Evolutionary conservation across 192 early-diverging fungal genomes (phyloP).

Genomic region (Linnemannia exigua): DNA sequence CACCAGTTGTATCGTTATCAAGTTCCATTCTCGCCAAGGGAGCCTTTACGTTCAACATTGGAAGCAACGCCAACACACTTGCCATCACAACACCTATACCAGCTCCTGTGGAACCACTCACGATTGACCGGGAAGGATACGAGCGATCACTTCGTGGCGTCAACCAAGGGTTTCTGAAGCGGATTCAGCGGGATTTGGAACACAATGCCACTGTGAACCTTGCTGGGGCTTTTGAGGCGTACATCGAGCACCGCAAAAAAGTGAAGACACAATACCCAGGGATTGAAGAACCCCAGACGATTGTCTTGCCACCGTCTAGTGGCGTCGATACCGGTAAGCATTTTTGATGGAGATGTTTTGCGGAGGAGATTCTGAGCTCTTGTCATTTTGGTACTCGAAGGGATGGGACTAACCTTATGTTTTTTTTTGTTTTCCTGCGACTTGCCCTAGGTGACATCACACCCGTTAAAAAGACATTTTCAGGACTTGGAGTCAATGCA

Average conservation of each 20-base stretch:
- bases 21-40: slow-evolving; percentile 8
- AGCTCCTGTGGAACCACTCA: not conserved
- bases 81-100: not conserved
- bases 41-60: slow-evolving; percentile 42
- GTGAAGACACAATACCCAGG: slow-evolving; percentile 15
- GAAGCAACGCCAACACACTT: slow-evolving; percentile 26
- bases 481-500: not conserved
- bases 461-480: not conserved
- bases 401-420: not conserved
- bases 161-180: slow-evolving; percentile 35
- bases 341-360: too few species aligned
- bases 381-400: not conserved
- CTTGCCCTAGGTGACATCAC: not conserved
- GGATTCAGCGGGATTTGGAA: slow-evolving; percentile 35
- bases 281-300: slow-evolving; percentile 25
- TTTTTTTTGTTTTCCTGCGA: not conserved
- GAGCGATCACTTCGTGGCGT: slow-evolving; percentile 22
- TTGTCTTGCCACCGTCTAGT: not conserved
- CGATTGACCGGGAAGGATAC: slow-evolving; percentile 31
- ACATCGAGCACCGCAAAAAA: slow-evolving; percentile 22
- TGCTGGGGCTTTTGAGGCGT: slow-evolving; percentile 22
- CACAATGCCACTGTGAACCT: slow-evolving; percentile 29
- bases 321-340: not conserved
- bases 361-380: too few species aligned
- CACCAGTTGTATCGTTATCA: not conserved